A percentile compares a stretch with the other conserved stretches of the same genome.
These are phyloP conservation scores for Microbotryum silenes-acaulis DNA, from an alignment of 1,284 basidiomycete genomes.

Conservation along the genomic window DNA sequence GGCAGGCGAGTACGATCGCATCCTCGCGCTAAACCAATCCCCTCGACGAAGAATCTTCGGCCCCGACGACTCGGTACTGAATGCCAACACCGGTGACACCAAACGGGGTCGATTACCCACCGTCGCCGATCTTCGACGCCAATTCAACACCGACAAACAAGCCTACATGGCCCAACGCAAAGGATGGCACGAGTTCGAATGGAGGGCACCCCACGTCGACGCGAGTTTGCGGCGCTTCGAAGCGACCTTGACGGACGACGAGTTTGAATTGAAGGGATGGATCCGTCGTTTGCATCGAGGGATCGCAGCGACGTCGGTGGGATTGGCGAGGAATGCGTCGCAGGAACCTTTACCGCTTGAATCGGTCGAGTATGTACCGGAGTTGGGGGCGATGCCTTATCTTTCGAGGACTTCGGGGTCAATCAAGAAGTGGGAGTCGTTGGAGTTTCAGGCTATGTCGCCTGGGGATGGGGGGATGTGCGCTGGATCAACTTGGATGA, in stretches of 20 bases:
- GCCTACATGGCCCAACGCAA: slow-evolving; percentile 4
- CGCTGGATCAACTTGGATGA: slow-evolving; percentile 9
- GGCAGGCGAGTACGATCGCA: too few relatives aligned
- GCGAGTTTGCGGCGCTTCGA: slow-evolving; percentile 1
- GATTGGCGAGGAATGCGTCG: slow-evolving; percentile 1
- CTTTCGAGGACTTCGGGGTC: neutral
- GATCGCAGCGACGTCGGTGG: slow-evolving; percentile 1
- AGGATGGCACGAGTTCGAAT: slow-evolving; percentile 14
- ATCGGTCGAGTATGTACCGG: neutral
- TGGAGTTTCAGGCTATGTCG: slow-evolving; percentile 6
- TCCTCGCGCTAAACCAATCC: too few relatives aligned
- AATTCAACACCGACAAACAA: slow-evolving; percentile 8
- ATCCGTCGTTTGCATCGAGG: slow-evolving; percentile 9
- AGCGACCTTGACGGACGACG: slow-evolving; percentile 5
- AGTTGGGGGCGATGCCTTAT: neutral
- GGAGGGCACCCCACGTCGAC: slow-evolving; percentile 14
- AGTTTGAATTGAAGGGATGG: slow-evolving; percentile 12
- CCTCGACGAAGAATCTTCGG: too few relatives aligned
- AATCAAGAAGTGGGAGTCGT: slow-evolving; percentile 10
- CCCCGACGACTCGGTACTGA: too few relatives aligned
- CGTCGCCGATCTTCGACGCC: too few relatives aligned
- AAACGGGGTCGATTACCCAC: too few relatives aligned
- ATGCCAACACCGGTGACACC: too few relatives aligned
- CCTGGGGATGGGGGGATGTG: slow-evolving; percentile 19
- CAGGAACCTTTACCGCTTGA: neutral